Percentiles rank a stretch among this genome's conserved stretches.
Conservation (phyloP, 495 filamentous ascomycete species). For the Elasticomyces elasticus region DNA sequence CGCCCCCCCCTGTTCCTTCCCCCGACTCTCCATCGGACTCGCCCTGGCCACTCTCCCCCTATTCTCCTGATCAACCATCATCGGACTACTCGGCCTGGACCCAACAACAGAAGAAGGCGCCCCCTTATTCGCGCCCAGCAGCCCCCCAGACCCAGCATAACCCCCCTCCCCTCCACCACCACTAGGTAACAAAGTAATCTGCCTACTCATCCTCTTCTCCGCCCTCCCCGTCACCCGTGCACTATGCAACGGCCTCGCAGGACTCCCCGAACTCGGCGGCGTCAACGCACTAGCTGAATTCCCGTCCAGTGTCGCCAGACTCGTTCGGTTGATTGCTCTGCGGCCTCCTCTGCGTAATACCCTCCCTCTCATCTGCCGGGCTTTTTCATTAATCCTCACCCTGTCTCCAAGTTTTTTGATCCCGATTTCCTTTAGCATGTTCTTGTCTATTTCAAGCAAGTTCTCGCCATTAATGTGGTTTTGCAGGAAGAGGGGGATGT, state of each 20-base stretch:
- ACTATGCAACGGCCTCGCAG: conserved; percentile 50
- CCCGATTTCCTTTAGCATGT: conserved; percentile 92
- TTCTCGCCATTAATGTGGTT: conserved; percentile 97
- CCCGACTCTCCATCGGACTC: conserved; percentile 42
- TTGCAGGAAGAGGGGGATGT: conserved; percentile 79
- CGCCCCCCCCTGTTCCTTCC: conserved; percentile 41
- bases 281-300: conserved; percentile 47
- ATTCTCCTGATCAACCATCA: conserved; percentile 45
- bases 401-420: conserved; percentile 97
- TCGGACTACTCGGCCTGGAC: conserved; percentile 64
- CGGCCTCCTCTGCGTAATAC: conserved; percentile 72
- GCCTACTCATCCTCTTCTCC: conserved; percentile 67
- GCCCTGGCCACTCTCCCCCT: conserved; percentile 7
- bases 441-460: conserved; percentile 91
- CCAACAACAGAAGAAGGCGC: too few relatives aligned
- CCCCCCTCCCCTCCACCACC: too few relatives aligned
- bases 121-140: too few relatives aligned
- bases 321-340: conserved; percentile 56
- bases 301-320: conserved; percentile 54
- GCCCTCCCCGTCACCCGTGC: conserved; percentile 39
- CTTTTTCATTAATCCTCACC: conserved; percentile 79
- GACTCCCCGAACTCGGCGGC: conserved; percentile 55
- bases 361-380: conserved; percentile 83
- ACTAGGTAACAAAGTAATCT: too few relatives aligned
- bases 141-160: too few relatives aligned